Percentiles rank a stretch among this genome's conserved stretches.
phyloP scores from a whole-genome alignment of 768 basidiomycete species.

The Suillus tomentosus region DNA sequence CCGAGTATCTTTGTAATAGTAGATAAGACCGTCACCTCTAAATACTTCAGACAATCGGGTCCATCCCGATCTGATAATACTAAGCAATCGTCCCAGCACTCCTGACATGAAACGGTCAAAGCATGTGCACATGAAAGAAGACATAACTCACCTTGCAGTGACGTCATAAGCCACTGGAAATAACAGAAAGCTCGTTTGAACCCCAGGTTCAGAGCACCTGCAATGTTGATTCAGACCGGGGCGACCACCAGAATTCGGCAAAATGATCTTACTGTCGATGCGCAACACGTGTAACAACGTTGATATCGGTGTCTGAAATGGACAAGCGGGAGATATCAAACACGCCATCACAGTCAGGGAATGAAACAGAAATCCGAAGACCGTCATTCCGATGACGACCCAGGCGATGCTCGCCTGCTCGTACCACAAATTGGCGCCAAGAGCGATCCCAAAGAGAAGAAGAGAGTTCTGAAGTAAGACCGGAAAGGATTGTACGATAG shows the following conservation, averaged over 20 bases:
- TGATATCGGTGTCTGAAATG: conserved; percentile 11
- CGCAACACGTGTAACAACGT: background rate
- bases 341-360: conserved; percentile 6
- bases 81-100: too few relatives aligned
- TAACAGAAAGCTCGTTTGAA: background rate
- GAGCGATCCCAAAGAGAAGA: conserved; percentile 17
- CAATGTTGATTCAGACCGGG: background rate
- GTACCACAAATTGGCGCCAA: conserved; percentile 8
- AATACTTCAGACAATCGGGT: too few relatives aligned
- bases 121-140: background rate
- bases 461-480: conserved; percentile 17
- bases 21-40: too few relatives aligned
- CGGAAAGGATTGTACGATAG: conserved; percentile 14
- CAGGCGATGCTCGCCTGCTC: background rate
- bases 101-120: too few relatives aligned
- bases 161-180: background rate
- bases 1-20: too few relatives aligned
- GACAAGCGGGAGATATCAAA: conserved; percentile 6
- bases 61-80: too few relatives aligned
- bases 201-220: background rate
- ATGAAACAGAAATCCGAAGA: conserved; percentile 4
- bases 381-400: conserved; percentile 1
- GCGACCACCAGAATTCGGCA: background rate
- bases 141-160: background rate
- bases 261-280: too few relatives aligned